Conservation (phyloP, 1,284 basidiomycete species). For the Naganishia cerealis region DNA sequence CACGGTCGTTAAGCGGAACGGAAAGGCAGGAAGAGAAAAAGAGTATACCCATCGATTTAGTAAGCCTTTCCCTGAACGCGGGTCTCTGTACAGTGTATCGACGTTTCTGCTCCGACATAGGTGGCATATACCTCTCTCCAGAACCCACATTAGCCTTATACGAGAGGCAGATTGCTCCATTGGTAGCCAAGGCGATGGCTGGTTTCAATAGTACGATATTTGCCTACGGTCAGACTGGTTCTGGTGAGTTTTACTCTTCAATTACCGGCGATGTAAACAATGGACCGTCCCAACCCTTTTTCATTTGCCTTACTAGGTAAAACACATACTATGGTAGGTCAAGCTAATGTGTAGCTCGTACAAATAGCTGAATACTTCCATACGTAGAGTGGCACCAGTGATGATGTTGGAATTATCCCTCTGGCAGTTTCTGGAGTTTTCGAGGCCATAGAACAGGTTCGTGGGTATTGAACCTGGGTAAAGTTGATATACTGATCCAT, state of each 20-base stretch:
- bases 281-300: background rate
- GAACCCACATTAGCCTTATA: constrained; percentile 55
- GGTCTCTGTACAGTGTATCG: background rate
- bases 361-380: constrained; percentile 15
- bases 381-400: constrained; percentile 52
- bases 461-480: constrained; percentile 16
- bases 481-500: background rate
- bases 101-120: constrained; percentile 35
- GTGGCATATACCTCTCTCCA: constrained; percentile 53
- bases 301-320: constrained; percentile 29
- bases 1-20: constrained; percentile 51
- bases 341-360: too few relatives aligned
- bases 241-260: constrained; percentile 24
- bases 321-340: constrained; percentile 38
- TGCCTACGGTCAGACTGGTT: constrained; percentile 47
- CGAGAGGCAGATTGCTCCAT: constrained; percentile 55
- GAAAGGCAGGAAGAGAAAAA: constrained; percentile 50
- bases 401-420: constrained; percentile 60
- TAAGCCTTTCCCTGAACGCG: constrained; percentile 35
- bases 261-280: background rate
- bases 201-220: constrained; percentile 62
- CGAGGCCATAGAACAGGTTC: constrained; percentile 54
- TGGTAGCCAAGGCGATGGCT: constrained; percentile 59
- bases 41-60: constrained; percentile 53
- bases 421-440: constrained; percentile 61